A percentile compares a stretch with the other conserved stretches of the same genome.
Conservation (phyloP, 257 asterid genomes). For the Penstemon davidsonii region DNA sequence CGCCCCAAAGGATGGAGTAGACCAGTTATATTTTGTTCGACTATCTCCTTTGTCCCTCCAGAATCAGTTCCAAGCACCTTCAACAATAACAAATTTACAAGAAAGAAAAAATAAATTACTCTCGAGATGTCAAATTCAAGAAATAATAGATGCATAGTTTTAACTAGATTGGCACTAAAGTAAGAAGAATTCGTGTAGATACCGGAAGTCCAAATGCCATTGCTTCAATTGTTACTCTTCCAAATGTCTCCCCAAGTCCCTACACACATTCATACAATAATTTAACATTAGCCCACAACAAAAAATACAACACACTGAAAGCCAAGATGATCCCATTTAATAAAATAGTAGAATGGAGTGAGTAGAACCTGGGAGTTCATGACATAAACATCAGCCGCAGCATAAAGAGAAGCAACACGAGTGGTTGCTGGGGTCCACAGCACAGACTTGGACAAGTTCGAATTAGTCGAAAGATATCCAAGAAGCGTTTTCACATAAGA, state of each 20-base stretch:
- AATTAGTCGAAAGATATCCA: slow-evolving; percentile 48
- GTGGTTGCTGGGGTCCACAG: slow-evolving; percentile 97
- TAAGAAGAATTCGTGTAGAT: slow-evolving; percentile 22
- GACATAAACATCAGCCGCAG: slow-evolving; percentile 93
- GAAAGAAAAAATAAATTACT: too few species aligned
- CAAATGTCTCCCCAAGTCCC: slow-evolving; percentile 99
- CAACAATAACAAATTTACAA: background rate
- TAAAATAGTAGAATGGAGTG: background rate
- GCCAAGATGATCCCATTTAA: too few species aligned
- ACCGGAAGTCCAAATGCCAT: slow-evolving; percentile 99
- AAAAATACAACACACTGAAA: too few species aligned
- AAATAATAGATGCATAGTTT: background rate
- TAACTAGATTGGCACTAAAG: background rate
- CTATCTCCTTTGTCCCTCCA: slow-evolving; percentile 92
- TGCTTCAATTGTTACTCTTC: slow-evolving; percentile 98
- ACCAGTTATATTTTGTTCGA: slow-evolving; percentile 77
- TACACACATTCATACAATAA: slow-evolving; percentile 31
- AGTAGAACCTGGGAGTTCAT: slow-evolving; percentile 90
- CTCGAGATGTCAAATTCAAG: too few species aligned
- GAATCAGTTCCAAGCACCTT: slow-evolving; percentile 93
- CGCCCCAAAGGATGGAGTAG: slow-evolving; percentile 91
- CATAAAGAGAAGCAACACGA: slow-evolving; percentile 86
- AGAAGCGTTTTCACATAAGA: slow-evolving; percentile 78
- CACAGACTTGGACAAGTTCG: slow-evolving; percentile 69
- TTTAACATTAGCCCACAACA: too few species aligned